Conservation (phyloP, 2,329 filamentous ascomycete species). For the Anthostomella pinea region DNA sequence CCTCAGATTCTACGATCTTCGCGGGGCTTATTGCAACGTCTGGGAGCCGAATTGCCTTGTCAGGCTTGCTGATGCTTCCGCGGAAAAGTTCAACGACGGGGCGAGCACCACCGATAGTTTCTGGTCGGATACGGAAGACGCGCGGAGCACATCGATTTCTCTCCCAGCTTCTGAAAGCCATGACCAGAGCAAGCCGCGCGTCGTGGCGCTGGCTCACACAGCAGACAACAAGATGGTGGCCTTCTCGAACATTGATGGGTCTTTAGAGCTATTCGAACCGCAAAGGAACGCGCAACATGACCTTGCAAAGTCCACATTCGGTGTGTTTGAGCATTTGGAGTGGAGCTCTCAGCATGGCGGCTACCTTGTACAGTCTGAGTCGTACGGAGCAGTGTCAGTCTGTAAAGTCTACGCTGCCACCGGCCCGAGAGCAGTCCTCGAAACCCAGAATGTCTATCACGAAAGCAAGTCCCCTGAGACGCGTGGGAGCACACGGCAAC, state of each 20-base stretch:
- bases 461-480: background rate
- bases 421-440: background rate
- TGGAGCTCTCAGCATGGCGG: too few species aligned
- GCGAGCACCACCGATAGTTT: slow-evolving; percentile 2
- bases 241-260: slow-evolving; percentile 12
- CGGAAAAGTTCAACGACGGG: slow-evolving; percentile 3
- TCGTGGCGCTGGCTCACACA: slow-evolving; percentile 8
- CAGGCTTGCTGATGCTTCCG: slow-evolving; percentile 9
- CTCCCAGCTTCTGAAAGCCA: slow-evolving; percentile 11
- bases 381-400: too few species aligned
- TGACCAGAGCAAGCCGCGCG: slow-evolving; percentile 8
- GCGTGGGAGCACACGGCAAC: slow-evolving; percentile 6
- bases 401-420: slow-evolving; percentile 5
- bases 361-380: too few species aligned
- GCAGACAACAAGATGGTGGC: too few species aligned
- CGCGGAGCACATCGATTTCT: slow-evolving; percentile 6
- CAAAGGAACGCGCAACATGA: too few species aligned
- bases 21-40: slow-evolving; percentile 19
- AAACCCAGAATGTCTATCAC: slow-evolving; percentile 1
- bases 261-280: slow-evolving; percentile 13
- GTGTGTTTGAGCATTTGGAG: too few species aligned
- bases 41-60: slow-evolving; percentile 24
- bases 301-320: too few species aligned
- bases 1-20: slow-evolving; percentile 20
- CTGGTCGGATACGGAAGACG: slow-evolving; percentile 7